Percentiles rank a stretch among this genome's conserved stretches.
Evolutionary conservation across 1,284 basidiomycete species (phyloP).

Genomic region (Melampsora abietis-canadensis): DNA sequence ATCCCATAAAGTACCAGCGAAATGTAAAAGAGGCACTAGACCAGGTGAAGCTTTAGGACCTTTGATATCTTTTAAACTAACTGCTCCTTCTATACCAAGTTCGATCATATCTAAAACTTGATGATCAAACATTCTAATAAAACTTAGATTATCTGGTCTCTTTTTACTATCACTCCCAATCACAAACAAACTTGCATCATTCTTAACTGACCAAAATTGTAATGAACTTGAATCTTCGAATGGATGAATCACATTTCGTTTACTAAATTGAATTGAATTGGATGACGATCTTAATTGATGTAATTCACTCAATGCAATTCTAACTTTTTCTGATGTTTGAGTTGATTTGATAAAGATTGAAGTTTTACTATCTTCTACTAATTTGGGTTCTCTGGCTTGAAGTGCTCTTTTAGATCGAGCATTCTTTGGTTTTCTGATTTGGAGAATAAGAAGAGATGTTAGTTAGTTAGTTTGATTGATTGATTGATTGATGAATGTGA

Average conservation of each 20-base stretch:
- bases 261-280: conserved; percentile 83
- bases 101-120: conserved; percentile 92
- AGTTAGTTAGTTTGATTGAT: conserved; percentile 27
- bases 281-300: conserved; percentile 9
- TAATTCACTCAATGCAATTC: conserved; percentile 78
- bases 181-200: conserved; percentile 88
- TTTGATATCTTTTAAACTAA: conserved; percentile 55
- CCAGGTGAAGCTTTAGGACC: conserved; percentile 82
- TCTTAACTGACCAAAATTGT: conserved; percentile 90
- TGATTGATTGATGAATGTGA: background rate
- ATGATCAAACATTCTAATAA: conserved; percentile 82
- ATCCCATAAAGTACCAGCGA: conserved; percentile 64
- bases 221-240: conserved; percentile 78
- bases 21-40: conserved; percentile 90
- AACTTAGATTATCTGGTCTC: conserved; percentile 79
- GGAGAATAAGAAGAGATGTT: conserved; percentile 30
- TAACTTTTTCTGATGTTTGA: conserved; percentile 75
- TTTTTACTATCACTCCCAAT: conserved; percentile 93
- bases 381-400: conserved; percentile 80
- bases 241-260: conserved; percentile 87
- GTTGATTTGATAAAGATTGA: conserved; percentile 88
- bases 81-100: conserved; percentile 63
- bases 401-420: conserved; percentile 91
- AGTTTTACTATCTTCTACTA: conserved; percentile 77
- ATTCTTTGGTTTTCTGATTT: conserved; percentile 84